Conservation (phyloP, 2,329 filamentous ascomycete genomes). For the Chrysoporthe austroafricana region DNA sequence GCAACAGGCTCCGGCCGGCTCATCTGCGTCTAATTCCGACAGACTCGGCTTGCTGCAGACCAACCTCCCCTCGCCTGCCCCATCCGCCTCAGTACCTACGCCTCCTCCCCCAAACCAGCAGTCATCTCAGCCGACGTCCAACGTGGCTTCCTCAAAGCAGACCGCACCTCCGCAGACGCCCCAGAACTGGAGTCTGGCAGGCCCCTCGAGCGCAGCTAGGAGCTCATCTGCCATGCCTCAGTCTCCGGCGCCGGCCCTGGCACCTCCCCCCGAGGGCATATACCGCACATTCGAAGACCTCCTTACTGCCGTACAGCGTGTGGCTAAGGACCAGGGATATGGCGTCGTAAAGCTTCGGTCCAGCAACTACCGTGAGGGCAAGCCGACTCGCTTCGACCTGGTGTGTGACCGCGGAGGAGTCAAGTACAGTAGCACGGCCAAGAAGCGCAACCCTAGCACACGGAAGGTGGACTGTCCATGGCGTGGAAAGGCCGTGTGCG, state of each 20-base stretch:
- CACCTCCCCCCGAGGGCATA: slow-evolving; percentile 63
- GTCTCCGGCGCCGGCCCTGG: slow-evolving; percentile 52
- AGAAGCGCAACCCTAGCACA: slow-evolving; percentile 66
- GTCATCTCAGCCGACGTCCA: slow-evolving; percentile 26
- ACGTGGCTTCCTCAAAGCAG: slow-evolving; percentile 27
- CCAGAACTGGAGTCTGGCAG: slow-evolving; percentile 28
- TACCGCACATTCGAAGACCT: slow-evolving; percentile 64
- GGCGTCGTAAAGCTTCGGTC: slow-evolving; percentile 66
- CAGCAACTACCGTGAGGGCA: slow-evolving; percentile 66
- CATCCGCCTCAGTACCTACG: slow-evolving; percentile 28
- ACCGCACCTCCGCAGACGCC: slow-evolving; percentile 27
- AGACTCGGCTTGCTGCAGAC: slow-evolving; percentile 27
- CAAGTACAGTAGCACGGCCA: slow-evolving; percentile 67
- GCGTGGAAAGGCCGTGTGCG: slow-evolving; percentile 66
- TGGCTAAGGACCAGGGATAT: slow-evolving; percentile 65
- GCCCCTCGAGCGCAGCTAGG: slow-evolving; percentile 35
- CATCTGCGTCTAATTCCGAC: slow-evolving; percentile 23
- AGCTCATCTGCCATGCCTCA: slow-evolving; percentile 46
- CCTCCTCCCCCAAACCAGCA: slow-evolving; percentile 28
- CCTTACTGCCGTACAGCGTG: slow-evolving; percentile 59
- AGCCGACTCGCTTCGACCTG: slow-evolving; percentile 65
- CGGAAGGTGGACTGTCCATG: slow-evolving; percentile 68
- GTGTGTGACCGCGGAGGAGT: slow-evolving; percentile 67
- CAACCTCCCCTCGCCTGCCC: slow-evolving; percentile 29
- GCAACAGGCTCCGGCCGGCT: slow-evolving; percentile 29